Evolutionary conservation across 805 yeast species (phyloP).

Genomic region (Candida verbasci): DNA sequence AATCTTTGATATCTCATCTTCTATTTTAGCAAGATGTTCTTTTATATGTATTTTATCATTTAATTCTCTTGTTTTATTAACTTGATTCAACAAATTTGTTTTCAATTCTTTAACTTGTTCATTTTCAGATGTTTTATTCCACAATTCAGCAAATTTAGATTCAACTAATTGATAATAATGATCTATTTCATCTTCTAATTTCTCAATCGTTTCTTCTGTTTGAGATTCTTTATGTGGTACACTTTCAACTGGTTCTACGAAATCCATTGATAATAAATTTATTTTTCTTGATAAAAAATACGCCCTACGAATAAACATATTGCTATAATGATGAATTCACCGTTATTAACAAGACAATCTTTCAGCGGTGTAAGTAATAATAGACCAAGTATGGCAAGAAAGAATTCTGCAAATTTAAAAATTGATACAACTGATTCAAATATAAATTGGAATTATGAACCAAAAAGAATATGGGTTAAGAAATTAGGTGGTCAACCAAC

Average conservation of each 20-base stretch:
- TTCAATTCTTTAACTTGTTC: slow-evolving; percentile 31
- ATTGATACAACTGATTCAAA: slow-evolving; percentile 2
- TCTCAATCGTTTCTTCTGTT: slow-evolving; percentile 50
- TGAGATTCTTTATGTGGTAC: not conserved
- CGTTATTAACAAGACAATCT: not conserved
- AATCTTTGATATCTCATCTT: slow-evolving; percentile 13
- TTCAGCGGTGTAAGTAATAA: slow-evolving; percentile 1
- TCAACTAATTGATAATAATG: slow-evolving; percentile 46
- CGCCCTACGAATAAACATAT: too few species aligned
- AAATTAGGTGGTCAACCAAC: slow-evolving; percentile 58
- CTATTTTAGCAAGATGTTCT: slow-evolving; percentile 10
- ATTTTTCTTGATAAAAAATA: too few species aligned
- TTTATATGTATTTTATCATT: slow-evolving; percentile 18
- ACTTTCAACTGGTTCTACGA: slow-evolving; percentile 1
- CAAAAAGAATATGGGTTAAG: slow-evolving; percentile 52
- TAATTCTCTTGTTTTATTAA: slow-evolving; percentile 23
- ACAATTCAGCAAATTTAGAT: slow-evolving; percentile 25
- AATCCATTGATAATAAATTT: too few species aligned
- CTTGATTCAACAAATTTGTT: slow-evolving; percentile 23
- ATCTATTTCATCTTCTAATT: slow-evolving; percentile 52
- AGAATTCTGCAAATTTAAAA: slow-evolving; percentile 7
- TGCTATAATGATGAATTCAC: slow-evolving; percentile 5
- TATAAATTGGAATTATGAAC: not conserved
- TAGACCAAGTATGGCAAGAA: slow-evolving; percentile 8
- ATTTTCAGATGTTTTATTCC: slow-evolving; percentile 30